Percentiles rank a stretch among this genome's conserved stretches.
Evolutionary conservation across 768 basidiomycete species (phyloP).

Genomic region (Tylopilus sp.): DNA sequence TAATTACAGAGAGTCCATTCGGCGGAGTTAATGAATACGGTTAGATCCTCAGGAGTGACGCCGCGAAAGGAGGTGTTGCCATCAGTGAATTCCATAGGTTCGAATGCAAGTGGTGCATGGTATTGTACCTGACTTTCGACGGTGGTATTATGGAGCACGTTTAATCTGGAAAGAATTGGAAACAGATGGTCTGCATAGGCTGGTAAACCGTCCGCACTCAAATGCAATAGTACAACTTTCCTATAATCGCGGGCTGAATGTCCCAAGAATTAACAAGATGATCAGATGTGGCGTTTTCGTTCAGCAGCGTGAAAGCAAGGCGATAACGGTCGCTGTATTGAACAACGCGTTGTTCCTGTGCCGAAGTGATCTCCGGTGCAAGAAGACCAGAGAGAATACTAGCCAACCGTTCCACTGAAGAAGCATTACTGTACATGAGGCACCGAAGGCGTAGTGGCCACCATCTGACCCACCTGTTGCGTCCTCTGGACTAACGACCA

Average conservation of each 20-base stretch:
- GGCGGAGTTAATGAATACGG: conserved; percentile 93
- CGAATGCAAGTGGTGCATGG: conserved; percentile 85
- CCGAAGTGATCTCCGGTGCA: conserved; percentile 43
- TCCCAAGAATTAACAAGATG: conserved; percentile 68
- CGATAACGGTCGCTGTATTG: conserved; percentile 83
- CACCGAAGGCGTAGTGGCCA: neutral
- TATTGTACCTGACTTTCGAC: conserved; percentile 94
- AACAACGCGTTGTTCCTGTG: conserved; percentile 49
- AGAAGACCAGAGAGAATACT: conserved; percentile 40
- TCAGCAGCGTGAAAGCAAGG: conserved; percentile 88
- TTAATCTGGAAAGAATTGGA: conserved; percentile 60
- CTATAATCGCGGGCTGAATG: conserved; percentile 53
- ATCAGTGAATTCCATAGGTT: conserved; percentile 41
- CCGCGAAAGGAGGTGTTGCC: conserved; percentile 44
- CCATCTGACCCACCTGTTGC: conserved; percentile 26
- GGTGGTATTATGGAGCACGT: conserved; percentile 81
- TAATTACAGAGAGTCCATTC: conserved; percentile 86
- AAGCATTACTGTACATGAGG: conserved; percentile 17
- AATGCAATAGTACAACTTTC: conserved; percentile 43
- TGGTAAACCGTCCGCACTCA: conserved; percentile 15
- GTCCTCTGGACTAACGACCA: conserved; percentile 23
- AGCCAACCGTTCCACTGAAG: conserved; percentile 36
- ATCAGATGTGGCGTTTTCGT: conserved; percentile 79
- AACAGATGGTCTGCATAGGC: conserved; percentile 56
- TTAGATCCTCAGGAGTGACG: conserved; percentile 78